Evolutionary conservation across 2,329 filamentous ascomycete species (phyloP).

Genomic region (Colletotrichum sp.): DNA sequence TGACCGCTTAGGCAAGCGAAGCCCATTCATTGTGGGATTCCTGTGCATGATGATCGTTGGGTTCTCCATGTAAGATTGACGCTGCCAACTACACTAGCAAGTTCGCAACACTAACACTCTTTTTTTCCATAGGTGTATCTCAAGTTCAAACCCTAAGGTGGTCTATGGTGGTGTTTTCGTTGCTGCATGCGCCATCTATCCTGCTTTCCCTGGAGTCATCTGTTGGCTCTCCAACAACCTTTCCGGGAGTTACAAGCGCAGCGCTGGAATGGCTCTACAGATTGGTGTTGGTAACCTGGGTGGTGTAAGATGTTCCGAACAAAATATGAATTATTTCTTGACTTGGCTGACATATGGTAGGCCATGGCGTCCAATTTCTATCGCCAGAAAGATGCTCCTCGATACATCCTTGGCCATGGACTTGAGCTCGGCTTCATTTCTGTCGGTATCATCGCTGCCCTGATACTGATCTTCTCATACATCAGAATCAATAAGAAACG

Average conservation of each 20-base stretch:
- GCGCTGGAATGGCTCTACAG: constrained; percentile 67
- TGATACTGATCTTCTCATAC: constrained; percentile 55
- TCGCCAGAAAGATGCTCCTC: constrained; percentile 51
- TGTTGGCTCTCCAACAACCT: constrained; percentile 82
- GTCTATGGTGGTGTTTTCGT: constrained; percentile 80
- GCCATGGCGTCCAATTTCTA: constrained; percentile 79
- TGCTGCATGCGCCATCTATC: constrained; percentile 79
- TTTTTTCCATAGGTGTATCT: constrained; percentile 54
- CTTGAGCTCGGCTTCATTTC: constrained; percentile 55
- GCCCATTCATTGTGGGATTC: constrained; percentile 59
- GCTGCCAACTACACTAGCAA: too few species aligned
- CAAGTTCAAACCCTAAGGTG: constrained; percentile 59
- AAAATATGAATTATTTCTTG: too few species aligned
- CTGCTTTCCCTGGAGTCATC: constrained; percentile 78
- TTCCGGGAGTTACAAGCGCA: constrained; percentile 68
- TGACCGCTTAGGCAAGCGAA: constrained; percentile 56
- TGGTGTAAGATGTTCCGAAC: constrained; percentile 38
- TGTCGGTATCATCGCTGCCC: constrained; percentile 47
- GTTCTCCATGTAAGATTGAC: constrained; percentile 57
- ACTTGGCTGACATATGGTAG: constrained; percentile 24
- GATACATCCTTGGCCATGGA: constrained; percentile 54
- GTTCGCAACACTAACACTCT: background rate
- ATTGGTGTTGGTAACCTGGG: constrained; percentile 65
- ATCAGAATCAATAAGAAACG: constrained; percentile 62
- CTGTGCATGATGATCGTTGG: constrained; percentile 59